Conservation (phyloP, 768 basidiomycete genomes). For the Naganishia onofrii region DNA sequence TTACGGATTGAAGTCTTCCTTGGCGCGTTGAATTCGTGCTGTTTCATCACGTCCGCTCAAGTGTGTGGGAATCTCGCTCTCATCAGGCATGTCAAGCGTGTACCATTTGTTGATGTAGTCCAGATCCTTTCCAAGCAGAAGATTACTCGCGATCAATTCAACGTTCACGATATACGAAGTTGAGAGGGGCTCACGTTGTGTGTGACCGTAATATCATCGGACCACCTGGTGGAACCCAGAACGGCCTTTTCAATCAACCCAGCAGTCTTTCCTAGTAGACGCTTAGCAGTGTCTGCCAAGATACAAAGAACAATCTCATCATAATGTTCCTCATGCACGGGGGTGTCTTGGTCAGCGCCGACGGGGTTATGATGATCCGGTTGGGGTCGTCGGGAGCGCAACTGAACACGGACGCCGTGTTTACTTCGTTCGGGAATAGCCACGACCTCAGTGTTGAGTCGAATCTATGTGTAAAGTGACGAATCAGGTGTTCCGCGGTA, state of each 20-base stretch:
- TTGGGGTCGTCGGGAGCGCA: slow-evolving; percentile 45
- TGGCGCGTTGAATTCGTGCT: slow-evolving; percentile 44
- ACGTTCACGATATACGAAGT: background rate
- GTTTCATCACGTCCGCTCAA: slow-evolving; percentile 52
- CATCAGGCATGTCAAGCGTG: slow-evolving; percentile 48
- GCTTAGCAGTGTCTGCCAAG: slow-evolving; percentile 56
- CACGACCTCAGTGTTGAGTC: slow-evolving; percentile 52
- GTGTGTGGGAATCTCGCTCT: slow-evolving; percentile 41
- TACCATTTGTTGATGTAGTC: slow-evolving; percentile 54
- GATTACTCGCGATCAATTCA: background rate
- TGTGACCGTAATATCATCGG: slow-evolving; percentile 57
- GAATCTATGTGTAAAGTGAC: slow-evolving; percentile 35
- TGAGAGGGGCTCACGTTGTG: slow-evolving; percentile 51
- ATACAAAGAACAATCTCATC: slow-evolving; percentile 57
- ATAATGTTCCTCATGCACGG: slow-evolving; percentile 50
- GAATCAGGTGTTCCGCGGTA: background rate
- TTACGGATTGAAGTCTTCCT: slow-evolving; percentile 52
- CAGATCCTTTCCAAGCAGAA: slow-evolving; percentile 38
- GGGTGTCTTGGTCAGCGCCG: slow-evolving; percentile 51
- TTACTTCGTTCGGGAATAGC: slow-evolving; percentile 42
- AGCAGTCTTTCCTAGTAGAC: slow-evolving; percentile 54
- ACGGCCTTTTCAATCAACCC: slow-evolving; percentile 54
- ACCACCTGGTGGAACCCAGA: slow-evolving; percentile 57
- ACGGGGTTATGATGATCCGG: slow-evolving; percentile 52
- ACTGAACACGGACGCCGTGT: slow-evolving; percentile 47